Conservation (phyloP, 192 early-diverging fungal genomes). For the Backusella westeae region DNA sequence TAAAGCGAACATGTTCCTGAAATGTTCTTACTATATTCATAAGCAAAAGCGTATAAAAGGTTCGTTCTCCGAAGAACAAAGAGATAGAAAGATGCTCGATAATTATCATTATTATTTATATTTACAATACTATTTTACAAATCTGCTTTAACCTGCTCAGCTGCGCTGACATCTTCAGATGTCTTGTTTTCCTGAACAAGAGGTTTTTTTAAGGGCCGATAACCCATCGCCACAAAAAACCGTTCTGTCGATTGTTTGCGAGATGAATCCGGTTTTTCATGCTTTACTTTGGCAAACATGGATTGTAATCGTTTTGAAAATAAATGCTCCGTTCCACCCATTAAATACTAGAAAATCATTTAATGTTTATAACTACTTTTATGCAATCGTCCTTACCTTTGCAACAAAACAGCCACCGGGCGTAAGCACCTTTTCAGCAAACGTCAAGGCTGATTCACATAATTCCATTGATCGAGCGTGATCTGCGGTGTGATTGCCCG, state of each 20-base stretch:
- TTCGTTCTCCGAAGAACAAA: not conserved
- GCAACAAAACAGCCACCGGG: slow-evolving; percentile 61
- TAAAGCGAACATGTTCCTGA: not conserved
- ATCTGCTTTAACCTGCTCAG: no score
- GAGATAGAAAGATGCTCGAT: no score
- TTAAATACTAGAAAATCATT: slow-evolving; percentile 44
- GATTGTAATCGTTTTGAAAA: slow-evolving; percentile 42
- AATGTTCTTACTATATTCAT: not conserved
- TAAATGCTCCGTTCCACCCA: slow-evolving; percentile 57
- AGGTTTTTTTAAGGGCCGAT: slow-evolving; percentile 11
- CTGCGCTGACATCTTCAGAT: no score
- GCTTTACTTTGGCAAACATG: slow-evolving; percentile 52
- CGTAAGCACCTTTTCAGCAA: slow-evolving; percentile 58
- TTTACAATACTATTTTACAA: no score
- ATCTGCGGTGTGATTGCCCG: slow-evolving; percentile 67
- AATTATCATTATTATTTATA: no score
- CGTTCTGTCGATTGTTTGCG: slow-evolving; percentile 67
- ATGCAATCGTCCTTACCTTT: slow-evolving; percentile 46
- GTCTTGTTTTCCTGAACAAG: not conserved
- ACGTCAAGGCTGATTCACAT: slow-evolving; percentile 62
- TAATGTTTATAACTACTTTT: not conserved
- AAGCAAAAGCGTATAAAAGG: not conserved
- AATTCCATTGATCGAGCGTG: slow-evolving; percentile 65
- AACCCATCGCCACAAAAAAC: slow-evolving; percentile 66
- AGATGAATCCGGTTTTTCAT: slow-evolving; percentile 72